These are phyloP conservation scores for Aspergillus floridensis DNA, from an alignment of 2,329 filamentous ascomycete genomes.

Conservation along the genomic window DNA sequence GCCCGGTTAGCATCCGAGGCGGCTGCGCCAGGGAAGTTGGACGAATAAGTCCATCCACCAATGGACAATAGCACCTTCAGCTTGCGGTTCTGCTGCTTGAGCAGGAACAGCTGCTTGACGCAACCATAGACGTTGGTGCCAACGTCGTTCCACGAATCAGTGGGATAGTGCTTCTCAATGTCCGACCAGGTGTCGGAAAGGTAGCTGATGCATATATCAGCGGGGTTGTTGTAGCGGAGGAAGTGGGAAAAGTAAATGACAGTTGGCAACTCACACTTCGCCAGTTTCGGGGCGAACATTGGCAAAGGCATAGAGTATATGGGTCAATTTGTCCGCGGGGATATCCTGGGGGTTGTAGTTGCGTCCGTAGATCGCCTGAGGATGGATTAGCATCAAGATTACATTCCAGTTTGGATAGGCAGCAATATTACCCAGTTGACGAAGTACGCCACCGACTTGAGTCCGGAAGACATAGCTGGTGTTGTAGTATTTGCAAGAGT, in stretches of 20 bases:
- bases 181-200: slow-evolving; percentile 70
- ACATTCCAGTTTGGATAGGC: background rate
- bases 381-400: slow-evolving; percentile 3
- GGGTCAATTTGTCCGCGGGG: slow-evolving; percentile 75
- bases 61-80: slow-evolving; percentile 79
- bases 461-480: slow-evolving; percentile 26
- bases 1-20: slow-evolving; percentile 61
- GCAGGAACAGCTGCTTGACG: slow-evolving; percentile 70
- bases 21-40: slow-evolving; percentile 71
- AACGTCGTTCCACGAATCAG: slow-evolving; percentile 65
- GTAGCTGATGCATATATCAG: slow-evolving; percentile 30
- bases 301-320: slow-evolving; percentile 84
- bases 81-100: slow-evolving; percentile 72
- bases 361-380: slow-evolving; percentile 74
- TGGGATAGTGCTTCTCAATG: slow-evolving; percentile 64
- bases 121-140: slow-evolving; percentile 75
- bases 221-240: background rate
- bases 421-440: slow-evolving; percentile 43
- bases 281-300: slow-evolving; percentile 76
- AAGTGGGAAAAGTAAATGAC: background rate
- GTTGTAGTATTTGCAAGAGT: slow-evolving; percentile 11
- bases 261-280: slow-evolving; percentile 60
- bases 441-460: slow-evolving; percentile 43
- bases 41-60: slow-evolving; percentile 75
- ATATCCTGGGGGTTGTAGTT: slow-evolving; percentile 80